Base-by-base conservation (phyloP, 495 filamentous ascomycete genomes). In the Lasiosphaeria miniovina region DNA sequence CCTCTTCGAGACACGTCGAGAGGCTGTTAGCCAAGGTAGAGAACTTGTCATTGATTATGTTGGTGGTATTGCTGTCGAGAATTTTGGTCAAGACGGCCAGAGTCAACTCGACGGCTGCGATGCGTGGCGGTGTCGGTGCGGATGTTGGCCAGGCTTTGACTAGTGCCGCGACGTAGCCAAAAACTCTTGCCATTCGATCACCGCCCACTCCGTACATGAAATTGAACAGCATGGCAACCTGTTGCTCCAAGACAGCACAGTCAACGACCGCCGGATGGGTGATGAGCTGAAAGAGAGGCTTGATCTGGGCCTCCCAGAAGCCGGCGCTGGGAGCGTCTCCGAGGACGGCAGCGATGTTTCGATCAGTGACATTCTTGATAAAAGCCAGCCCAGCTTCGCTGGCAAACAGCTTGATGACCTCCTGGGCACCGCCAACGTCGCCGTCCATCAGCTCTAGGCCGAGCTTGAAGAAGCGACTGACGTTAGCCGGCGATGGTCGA, bases 61-160 rank as follows among this genome's bases (percentile, higher is more conserved):
- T 71, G 12, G 50, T 69, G 4, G 73, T 73, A 48, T 72, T 73
- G 58, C 66, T 71, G 34, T 74, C 71, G 38, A 75, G 52, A 54
- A 74, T 65, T 14, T 58, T 68, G 10, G 67, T 53, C 12, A 75
- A 40, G 1, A 72, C 65, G 2, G 62, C 62, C 10, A 72, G 61
- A 15, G 65, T 68, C 45, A 69, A 57, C 52, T 72, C 69, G 32
- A 52, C 45, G 2, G 60, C 53, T 11, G 50, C 60, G n/a, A 57
- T 55, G 10, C 52, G 46, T 1, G 63, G 60, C 6, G 24, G 6
- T 6, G 33, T 32, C 15, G 56, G 15, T 7, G 53, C 15, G 10
- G 15, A 45, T 4, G 46, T 35, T 4, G 59, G 54, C 58, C 50
- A 54, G 5, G 58, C 55, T 15, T 48, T 8, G 6, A 64, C 56